Evolutionary conservation across 2,329 filamentous ascomycete genomes (phyloP).

Genomic region (Alternaria ethzedia): DNA sequence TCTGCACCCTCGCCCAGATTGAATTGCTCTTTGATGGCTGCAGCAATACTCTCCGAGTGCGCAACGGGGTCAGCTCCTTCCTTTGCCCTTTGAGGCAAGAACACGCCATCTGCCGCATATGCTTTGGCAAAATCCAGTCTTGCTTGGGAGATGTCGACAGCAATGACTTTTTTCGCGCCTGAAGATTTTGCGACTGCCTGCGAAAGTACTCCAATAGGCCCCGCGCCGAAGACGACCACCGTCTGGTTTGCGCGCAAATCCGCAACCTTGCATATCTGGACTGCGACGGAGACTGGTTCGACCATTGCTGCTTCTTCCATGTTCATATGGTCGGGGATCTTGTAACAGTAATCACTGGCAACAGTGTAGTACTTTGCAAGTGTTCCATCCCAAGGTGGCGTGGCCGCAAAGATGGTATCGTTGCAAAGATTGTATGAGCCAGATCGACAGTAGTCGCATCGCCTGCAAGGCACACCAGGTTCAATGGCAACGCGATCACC

Average conservation of each 20-base stretch:
- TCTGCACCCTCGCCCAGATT: slow-evolving; percentile 27
- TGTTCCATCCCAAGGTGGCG: slow-evolving; percentile 34
- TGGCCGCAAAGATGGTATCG: slow-evolving; percentile 31
- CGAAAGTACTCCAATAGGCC: slow-evolving; percentile 31
- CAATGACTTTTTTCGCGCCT: slow-evolving; percentile 25
- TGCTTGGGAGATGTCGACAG: slow-evolving; percentile 23
- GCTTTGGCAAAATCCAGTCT: slow-evolving; percentile 29
- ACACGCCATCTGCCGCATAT: slow-evolving; percentile 23
- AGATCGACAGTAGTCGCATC: slow-evolving; percentile 24
- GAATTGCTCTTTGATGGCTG: slow-evolving; percentile 9
- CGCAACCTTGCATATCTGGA: slow-evolving; percentile 28
- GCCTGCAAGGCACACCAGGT: slow-evolving; percentile 29
- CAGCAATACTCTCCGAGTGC: background rate
- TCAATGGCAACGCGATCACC: slow-evolving; percentile 40
- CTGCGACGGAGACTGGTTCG: slow-evolving; percentile 35
- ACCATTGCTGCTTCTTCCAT: slow-evolving; percentile 35
- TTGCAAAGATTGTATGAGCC: slow-evolving; percentile 34
- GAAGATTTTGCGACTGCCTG: slow-evolving; percentile 29
- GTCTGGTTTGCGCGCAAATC: slow-evolving; percentile 19
- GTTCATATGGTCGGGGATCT: slow-evolving; percentile 30
- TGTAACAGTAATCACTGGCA: slow-evolving; percentile 34
- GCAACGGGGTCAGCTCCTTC: background rate
- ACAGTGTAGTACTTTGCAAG: slow-evolving; percentile 32
- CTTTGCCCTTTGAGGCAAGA: background rate
- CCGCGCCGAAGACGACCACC: background rate